Evolutionary conservation across 257 asterid genomes (phyloP).

Genomic region (Nicotiana otophora): DNA sequence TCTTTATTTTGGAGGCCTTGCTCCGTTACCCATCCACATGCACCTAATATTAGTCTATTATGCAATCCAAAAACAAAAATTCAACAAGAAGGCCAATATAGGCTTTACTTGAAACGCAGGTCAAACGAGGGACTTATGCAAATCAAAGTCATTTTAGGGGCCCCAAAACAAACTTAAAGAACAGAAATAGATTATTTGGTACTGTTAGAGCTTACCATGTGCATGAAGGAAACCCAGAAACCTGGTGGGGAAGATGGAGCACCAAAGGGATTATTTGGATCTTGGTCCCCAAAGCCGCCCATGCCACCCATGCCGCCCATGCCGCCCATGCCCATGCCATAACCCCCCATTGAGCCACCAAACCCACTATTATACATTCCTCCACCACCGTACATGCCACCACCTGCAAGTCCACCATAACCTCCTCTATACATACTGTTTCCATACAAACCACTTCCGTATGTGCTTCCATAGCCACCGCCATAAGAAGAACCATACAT

Average conservation of each 20-base stretch:
- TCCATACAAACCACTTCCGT: conserved; percentile 83
- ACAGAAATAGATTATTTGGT: background rate
- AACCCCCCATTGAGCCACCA: conserved; percentile 68
- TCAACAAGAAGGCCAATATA: background rate
- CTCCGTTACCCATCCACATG: background rate
- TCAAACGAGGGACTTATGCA: background rate
- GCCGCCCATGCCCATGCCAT: conserved; percentile 34
- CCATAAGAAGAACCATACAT: conserved; percentile 28
- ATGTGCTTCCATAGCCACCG: conserved; percentile 49
- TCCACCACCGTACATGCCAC: conserved; percentile 82
- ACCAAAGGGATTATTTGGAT: conserved; percentile 94
- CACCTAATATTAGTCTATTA: background rate
- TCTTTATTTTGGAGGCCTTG: background rate
- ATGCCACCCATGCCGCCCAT: conserved; percentile 42
- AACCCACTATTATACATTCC: conserved; percentile 69
- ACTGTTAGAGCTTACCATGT: conserved; percentile 55
- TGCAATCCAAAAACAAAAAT: background rate
- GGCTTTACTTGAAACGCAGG: background rate
- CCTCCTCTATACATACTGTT: conserved; percentile 85
- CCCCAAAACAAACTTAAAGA: background rate
- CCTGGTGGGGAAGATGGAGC: conserved; percentile 80
- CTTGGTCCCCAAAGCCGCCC: conserved; percentile 62
- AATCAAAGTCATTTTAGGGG: background rate
- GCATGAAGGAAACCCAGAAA: conserved; percentile 91
- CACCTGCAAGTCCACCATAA: conserved; percentile 69